Evolutionary conservation across 371 early-diverging fungal genomes (phyloP), one percentile per base, ranked within the genome.

Genomic region (Racocetra persica): DNA sequence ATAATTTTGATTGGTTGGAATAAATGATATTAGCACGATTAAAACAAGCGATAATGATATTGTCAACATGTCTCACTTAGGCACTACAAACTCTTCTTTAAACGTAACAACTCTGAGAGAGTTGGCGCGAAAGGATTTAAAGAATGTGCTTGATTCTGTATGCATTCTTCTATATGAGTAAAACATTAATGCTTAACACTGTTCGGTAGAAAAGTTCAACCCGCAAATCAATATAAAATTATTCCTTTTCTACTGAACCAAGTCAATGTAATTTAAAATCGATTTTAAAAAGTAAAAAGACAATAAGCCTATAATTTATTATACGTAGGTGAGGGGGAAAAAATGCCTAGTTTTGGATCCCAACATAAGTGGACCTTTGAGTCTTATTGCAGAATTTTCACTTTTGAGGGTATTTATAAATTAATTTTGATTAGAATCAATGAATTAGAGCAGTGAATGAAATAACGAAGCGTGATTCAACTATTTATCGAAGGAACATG

Each of bases 301-400:
- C 36, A 45, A 62, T 54, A 71, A 32, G 26, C 2, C 49, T 20
- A 26, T 22, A 28, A 16, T 26, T 62, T 77, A 13, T 60, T 22
- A 54, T 63, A 69, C 54, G 18, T 66, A 95, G 96, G 95, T 97
- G 45, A 91, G 95, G 81, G 97, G 97, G 52, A 91, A 91, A 81
- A 98, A 97, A 84, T 93, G 93, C 16, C 87, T 98, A 28, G 94
- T 97, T 13, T 88, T 98, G 18, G 97, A 98, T 85, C 92, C 92
- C 51, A 90, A 92, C 54, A 85, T 97, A 52, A 93, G 93, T 41
- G 95, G 95, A 22, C 94, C 97, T 36, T 87, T 98, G 60, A 93
- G 94, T 87, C 86, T 93, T 66, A 90, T 97, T 36, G 94, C 95
- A 24, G 96, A 96, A 81, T 94, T 95, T 84, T 89, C 91, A 5